phyloP scores from a whole-genome alignment of 2,329 filamentous ascomycete species.

The Diaporthe ilicicola region DNA sequence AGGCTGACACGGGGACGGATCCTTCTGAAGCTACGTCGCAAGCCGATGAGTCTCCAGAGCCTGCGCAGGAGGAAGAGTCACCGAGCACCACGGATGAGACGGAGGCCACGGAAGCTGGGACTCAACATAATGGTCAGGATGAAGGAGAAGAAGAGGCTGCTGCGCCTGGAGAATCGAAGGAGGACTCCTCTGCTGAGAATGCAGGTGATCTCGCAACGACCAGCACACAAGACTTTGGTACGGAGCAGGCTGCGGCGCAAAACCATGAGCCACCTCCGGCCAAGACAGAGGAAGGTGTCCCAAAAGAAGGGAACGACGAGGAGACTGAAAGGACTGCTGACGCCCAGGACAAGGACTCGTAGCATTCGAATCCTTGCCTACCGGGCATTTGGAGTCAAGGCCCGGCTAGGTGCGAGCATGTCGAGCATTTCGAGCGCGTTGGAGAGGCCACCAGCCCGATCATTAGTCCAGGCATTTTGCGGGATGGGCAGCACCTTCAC shows the following conservation, averaged over 20 bases:
- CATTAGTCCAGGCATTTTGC: neutral
- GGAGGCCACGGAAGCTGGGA: conserved; percentile 1
- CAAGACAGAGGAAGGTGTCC: neutral
- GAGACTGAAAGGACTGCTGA: conserved; percentile 35
- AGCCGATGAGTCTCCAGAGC: neutral
- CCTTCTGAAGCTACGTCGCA: neutral
- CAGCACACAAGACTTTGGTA: conserved; percentile 28
- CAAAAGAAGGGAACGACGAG: conserved; percentile 6
- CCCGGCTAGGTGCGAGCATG: neutral
- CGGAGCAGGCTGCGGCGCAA: conserved; percentile 31
- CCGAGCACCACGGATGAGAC: neutral
- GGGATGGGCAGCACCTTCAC: neutral
- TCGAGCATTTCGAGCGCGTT: neutral
- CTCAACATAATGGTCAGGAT: neutral
- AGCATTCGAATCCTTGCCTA: neutral
- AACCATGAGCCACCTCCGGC: conserved; percentile 31
- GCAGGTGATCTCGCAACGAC: conserved; percentile 32
- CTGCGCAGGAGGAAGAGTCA: conserved; percentile 36
- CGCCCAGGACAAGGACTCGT: conserved; percentile 18
- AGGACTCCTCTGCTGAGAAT: conserved; percentile 25
- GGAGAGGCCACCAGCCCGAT: neutral
- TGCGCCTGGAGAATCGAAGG: neutral
- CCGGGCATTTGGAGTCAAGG: neutral
- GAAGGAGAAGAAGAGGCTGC: conserved; percentile 11
- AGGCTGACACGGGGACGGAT: neutral